Percentiles rank a stretch among this genome's conserved stretches.
Evolutionary conservation across 345 rosid genomes (phyloP).

Genomic region (Ceriops tagal): DNA sequence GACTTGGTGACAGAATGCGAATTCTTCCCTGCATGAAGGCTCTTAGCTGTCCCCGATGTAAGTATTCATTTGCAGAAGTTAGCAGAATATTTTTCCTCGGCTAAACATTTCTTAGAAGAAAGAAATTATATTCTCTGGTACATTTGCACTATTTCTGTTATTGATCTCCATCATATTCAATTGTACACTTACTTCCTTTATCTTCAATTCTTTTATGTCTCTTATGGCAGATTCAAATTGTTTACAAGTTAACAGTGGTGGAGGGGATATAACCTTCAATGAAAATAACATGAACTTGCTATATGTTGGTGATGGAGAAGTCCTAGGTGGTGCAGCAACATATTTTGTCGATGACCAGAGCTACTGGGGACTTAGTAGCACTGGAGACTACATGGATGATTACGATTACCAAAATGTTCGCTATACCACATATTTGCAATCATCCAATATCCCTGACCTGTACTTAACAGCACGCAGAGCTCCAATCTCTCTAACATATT

Average conservation of each 20-base stretch:
- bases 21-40: constrained; percentile 52
- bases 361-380: constrained; percentile 70
- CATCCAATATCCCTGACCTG: constrained; percentile 40
- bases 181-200: background rate
- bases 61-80: background rate
- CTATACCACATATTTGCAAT: constrained; percentile 21
- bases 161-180: too few species aligned
- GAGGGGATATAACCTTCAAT: constrained; percentile 32
- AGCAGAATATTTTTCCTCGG: background rate
- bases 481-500: constrained; percentile 65
- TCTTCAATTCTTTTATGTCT: background rate
- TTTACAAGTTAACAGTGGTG: constrained; percentile 63
- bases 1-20: constrained; percentile 27
- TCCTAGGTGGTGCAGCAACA: constrained; percentile 49
- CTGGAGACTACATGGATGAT: constrained; percentile 71
- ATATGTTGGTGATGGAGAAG: constrained; percentile 53
- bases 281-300: constrained; percentile 31
- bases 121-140: too few species aligned
- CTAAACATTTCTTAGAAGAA: too few species aligned
- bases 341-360: constrained; percentile 28
- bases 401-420: constrained; percentile 36
- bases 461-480: constrained; percentile 47
- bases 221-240: constrained; percentile 43
- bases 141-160: too few species aligned
- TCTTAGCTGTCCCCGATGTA: constrained; percentile 51